phyloP scores from a whole-genome alignment of 1,284 basidiomycete genomes.

The Butyriboletus appendiculatus region DNA sequence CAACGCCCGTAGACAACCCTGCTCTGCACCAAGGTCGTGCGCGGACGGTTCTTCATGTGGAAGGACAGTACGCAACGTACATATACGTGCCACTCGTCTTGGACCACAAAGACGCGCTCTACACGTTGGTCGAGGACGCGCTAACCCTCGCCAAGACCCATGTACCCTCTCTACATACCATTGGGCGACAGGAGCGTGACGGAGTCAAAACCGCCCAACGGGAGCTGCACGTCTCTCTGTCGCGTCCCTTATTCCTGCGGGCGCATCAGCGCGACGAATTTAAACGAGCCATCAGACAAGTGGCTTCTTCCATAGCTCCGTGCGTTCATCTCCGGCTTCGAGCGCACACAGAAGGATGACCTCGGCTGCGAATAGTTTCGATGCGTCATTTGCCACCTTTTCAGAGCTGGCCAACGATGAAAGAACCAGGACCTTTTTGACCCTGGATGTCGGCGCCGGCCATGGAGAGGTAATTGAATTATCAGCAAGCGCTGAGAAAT shows the following conservation, averaged over 20 bases:
- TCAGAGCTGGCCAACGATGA: constrained; percentile 78
- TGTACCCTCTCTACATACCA: constrained; percentile 50
- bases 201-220: constrained; percentile 4
- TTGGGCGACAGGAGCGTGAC: constrained; percentile 32
- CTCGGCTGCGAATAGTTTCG: constrained; percentile 52
- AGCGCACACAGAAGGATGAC: constrained; percentile 8
- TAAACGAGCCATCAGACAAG: constrained; percentile 52
- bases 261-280: constrained; percentile 73
- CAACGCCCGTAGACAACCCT: constrained; percentile 62
- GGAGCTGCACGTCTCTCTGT: constrained; percentile 74
- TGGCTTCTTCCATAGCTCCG: constrained; percentile 49
- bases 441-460: constrained; percentile 76
- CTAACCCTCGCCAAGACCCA: constrained; percentile 44
- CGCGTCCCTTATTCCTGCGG: constrained; percentile 74
- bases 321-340: constrained; percentile 38
- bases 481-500: neutral
- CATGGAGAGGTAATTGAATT: constrained; percentile 57
- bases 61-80: constrained; percentile 78
- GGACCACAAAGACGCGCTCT: constrained; percentile 42
- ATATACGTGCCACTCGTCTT: constrained; percentile 67
- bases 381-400: constrained; percentile 68
- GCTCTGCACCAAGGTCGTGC: constrained; percentile 76
- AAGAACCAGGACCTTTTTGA: constrained; percentile 71
- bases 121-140: constrained; percentile 49
- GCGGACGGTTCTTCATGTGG: constrained; percentile 71